Evolutionary conservation across 169 alveolate species (phyloP).

Genomic region (Theileria equi): DNA sequence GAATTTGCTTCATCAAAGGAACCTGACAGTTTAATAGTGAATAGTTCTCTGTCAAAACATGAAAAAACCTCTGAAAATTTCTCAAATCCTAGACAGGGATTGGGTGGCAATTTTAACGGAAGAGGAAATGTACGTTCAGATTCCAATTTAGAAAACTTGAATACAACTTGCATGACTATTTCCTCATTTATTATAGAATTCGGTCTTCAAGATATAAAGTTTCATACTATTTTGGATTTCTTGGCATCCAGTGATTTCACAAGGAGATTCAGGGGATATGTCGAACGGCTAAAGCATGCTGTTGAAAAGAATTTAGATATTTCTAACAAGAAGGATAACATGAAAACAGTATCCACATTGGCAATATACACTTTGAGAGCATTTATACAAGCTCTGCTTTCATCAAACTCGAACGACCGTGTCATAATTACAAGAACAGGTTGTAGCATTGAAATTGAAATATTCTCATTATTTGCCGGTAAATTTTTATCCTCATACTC

Average conservation of each 20-base stretch:
- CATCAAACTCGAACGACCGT: slow-evolving; percentile 29
- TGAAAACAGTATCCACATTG: background rate
- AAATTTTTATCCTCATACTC: background rate
- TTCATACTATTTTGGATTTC: slow-evolving; percentile 27
- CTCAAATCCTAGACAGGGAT: background rate
- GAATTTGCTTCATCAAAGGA: too few species aligned
- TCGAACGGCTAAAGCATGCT: slow-evolving; percentile 12
- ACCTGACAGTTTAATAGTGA: too few species aligned
- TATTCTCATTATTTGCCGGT: slow-evolving; percentile 45
- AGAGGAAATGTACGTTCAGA: background rate
- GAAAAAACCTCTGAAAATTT: background rate
- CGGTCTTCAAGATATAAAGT: slow-evolving; percentile 27
- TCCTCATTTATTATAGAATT: slow-evolving; percentile 17
- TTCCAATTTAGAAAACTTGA: background rate
- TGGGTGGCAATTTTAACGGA: too few species aligned
- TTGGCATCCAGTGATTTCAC: slow-evolving; percentile 41
- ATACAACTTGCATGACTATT: slow-evolving; percentile 11
- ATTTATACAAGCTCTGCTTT: slow-evolving; percentile 27
- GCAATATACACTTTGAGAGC: slow-evolving; percentile 24
- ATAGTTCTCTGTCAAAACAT: background rate
- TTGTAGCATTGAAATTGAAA: slow-evolving; percentile 9
- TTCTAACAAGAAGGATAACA: background rate
- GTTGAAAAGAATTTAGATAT: background rate
- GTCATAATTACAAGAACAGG: slow-evolving; percentile 12
- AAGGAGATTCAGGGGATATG: slow-evolving; percentile 11